Evolutionary conservation across 345 rosid species (phyloP), one percentile per base, ranked within the genome.

Genomic region (Aquilaria sinensis): DNA sequence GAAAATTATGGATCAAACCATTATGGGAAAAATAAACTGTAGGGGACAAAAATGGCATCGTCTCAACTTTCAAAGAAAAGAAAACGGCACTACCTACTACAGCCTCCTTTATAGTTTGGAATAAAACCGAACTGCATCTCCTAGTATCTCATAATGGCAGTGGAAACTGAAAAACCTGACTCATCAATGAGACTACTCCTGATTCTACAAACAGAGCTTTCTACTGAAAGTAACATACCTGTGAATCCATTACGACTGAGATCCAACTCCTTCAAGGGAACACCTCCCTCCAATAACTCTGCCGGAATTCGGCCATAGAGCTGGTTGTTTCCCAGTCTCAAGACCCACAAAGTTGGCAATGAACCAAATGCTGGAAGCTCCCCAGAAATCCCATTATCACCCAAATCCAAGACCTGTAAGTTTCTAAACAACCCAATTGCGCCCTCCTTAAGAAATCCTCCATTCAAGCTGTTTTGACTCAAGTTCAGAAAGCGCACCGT

Each of bases 221-320:
- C 32, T 58, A 32, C 58, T 57, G 53, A 34, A 11, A 13, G 23
- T 46, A 56, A 48, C 50, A 50, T 67, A 51, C 98, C 97, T 66
- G 96, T 90, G 67, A 93, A 90, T 56, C 87, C 90, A 72, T 90
- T 93, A 77, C 74, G 66, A 57, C 97, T 83, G 70, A 93, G 97
- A 90, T 93, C 98, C 82, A 93, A 53, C 74, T 86, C 96, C 47
- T 32, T 78, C 72, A 90, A 23, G 0, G 85, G 85, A 58, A 80
- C 72, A 57, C 71, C 67, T 32, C 85, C 83, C 63, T 81, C 79
- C 14, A 90, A 47, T 82, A 93, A 69, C 68, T 84, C 96, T 51
- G 54, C 62, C 0, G 96, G 94, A 12, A 93, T 68, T 11, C 61
- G 33, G 45, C 98, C 98, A 31, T 70, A 84, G 33, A 93, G 64